Base-by-base conservation (phyloP, 2,329 filamentous ascomycete genomes). In the Cytospora paraplurivora region DNA sequence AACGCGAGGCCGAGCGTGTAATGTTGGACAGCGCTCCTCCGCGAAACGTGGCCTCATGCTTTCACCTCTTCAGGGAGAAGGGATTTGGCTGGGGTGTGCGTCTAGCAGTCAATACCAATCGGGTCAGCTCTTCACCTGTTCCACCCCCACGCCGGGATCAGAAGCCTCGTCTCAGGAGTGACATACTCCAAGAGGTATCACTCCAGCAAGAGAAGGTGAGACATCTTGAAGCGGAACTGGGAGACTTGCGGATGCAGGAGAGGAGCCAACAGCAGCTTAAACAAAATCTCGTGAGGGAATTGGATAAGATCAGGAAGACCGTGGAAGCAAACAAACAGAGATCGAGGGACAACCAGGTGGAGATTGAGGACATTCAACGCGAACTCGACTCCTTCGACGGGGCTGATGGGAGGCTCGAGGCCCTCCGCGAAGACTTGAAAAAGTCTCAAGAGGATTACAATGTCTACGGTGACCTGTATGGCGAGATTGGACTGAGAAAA, bases 101-200 rank as follows among this genome's bases (percentile, higher is more conserved):
- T 70, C 82, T 91, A 13, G 78, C 78, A 12, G 65, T 38, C 37
- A 62, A 54, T 53, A 56, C 59, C 13, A 75, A 71, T 10, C 76
- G 77, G 15, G 75, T 73, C n/a, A 77, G 75, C 59, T 74, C 74
- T 8, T 60, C 70, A 10, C 73, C 82, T 64, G 65, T 81, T 7
- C 67, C 78, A 6, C 74, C 79, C 8, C 81, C 82, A 17, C 35
- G 37, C 17, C 86, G 79, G 68, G 74, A 71, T 0, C 80, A 83
- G 47, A 77, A 76, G 11, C 81, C 89, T 32, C 86, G 93, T n/a
- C 96, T 97, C 87, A 89, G 89, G 71, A 88, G 90, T 0, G 91
- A 96, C 71, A 75, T 58, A 17, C 38, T 56, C n/a, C 62, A 67
- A 33, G 65, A 67, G 49, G 61, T 54, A 27, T 62, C 62, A 17